phyloP scores from a whole-genome alignment of 768 basidiomycete species.

The Tephrocybe sp. region DNA sequence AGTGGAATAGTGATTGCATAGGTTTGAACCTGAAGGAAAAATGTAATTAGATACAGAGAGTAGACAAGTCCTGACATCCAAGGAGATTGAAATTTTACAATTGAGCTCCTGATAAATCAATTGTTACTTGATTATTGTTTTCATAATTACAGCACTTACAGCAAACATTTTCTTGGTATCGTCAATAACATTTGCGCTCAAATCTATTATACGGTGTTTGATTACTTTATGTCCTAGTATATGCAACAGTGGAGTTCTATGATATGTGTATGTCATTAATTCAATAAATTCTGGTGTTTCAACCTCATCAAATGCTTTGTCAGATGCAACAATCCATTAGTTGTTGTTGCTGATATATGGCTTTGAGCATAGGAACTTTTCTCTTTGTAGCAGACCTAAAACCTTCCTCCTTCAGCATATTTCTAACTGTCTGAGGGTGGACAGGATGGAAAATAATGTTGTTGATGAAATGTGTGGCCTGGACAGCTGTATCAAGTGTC shows the following conservation, averaged over 20 bases:
- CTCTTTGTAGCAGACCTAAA: too few relatives aligned
- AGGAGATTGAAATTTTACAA: slow-evolving; percentile 16
- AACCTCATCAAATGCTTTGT: slow-evolving; percentile 21
- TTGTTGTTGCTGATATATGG: too few relatives aligned
- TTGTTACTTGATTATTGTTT: not conserved
- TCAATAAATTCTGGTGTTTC: slow-evolving; percentile 15
- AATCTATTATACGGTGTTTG: not conserved
- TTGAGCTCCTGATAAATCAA: slow-evolving; percentile 11
- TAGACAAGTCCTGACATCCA: slow-evolving; percentile 26
- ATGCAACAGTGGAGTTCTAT: not conserved
- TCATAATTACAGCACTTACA: not conserved
- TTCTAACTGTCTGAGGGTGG: too few relatives aligned
- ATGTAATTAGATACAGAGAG: too few relatives aligned
- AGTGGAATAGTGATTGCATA: too few relatives aligned
- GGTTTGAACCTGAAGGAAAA: too few relatives aligned
- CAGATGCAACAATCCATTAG: slow-evolving; percentile 8
- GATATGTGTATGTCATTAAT: slow-evolving; percentile 15
- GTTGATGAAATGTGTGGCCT: too few relatives aligned
- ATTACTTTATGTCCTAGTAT: not conserved
- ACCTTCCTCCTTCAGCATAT: too few relatives aligned
- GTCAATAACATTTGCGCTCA: not conserved
- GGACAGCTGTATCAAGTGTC: too few relatives aligned
- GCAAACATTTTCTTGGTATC: slow-evolving; percentile 4
- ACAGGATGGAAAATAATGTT: too few relatives aligned
- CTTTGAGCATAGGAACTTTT: too few relatives aligned